Evolutionary conservation across 177 flowering plant genomes (phyloP).

Genomic region (Telopea speciosissima): DNA sequence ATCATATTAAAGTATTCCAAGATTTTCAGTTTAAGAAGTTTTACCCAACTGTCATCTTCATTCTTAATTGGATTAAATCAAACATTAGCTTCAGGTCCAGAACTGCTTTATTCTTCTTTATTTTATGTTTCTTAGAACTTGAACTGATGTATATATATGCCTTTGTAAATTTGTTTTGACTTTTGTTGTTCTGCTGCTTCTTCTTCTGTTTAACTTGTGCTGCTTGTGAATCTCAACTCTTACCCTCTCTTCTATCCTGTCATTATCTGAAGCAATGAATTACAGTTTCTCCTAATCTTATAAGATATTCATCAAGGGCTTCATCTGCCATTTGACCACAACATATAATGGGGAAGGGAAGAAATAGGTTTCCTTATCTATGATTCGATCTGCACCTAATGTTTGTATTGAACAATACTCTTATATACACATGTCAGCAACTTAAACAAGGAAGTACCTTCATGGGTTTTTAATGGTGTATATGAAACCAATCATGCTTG

Average conservation of each 20-base stretch:
- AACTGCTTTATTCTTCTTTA: too few species aligned
- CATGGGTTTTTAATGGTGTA: too few species aligned
- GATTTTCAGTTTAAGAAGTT: neutral
- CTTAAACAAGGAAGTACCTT: too few species aligned
- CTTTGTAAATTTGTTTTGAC: neutral
- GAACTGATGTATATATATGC: neutral
- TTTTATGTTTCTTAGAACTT: neutral
- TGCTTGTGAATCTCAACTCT: conserved; percentile 6
- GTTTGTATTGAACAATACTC: too few species aligned
- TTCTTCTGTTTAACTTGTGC: neutral
- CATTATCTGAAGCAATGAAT: conserved; percentile 15
- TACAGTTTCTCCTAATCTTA: conserved; percentile 17
- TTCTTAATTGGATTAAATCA: too few species aligned
- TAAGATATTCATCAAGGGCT: conserved; percentile 8
- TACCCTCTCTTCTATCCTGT: conserved; percentile 1
- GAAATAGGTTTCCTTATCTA: too few species aligned
- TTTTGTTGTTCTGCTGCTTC: neutral
- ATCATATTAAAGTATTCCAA: neutral
- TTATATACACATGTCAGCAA: too few species aligned
- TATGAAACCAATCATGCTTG: too few species aligned
- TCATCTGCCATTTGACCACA: conserved; percentile 14
- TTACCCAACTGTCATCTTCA: neutral
- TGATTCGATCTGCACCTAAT: too few species aligned
- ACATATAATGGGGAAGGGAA: too few species aligned
- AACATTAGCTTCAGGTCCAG: too few species aligned